Evolutionary conservation across 23 red algal species (phyloP).

Genomic region (Gracilaria gracilis): DNA sequence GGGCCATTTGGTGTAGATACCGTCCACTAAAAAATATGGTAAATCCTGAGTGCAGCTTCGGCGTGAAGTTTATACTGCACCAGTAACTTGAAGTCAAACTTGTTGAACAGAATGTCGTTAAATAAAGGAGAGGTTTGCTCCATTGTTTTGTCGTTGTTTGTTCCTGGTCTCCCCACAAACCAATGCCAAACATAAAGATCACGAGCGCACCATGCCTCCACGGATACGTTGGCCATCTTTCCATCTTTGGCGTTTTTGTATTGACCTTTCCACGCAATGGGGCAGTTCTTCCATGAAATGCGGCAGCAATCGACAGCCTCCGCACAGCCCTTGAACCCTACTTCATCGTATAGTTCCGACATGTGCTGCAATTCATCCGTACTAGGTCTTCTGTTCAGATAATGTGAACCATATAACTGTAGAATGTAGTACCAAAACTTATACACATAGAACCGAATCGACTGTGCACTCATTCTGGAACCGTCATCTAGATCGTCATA

Average conservation of each 20-base stretch:
- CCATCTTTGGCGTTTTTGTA: constrained; percentile 27
- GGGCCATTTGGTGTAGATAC: constrained; percentile 35
- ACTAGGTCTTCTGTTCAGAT: background rate
- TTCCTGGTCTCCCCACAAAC: constrained; percentile 11
- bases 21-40: constrained; percentile 17
- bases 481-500: constrained; percentile 49
- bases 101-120: too few species aligned
- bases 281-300: constrained; percentile 57
- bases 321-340: background rate
- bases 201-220: constrained; percentile 42
- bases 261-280: constrained; percentile 49
- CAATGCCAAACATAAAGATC: constrained; percentile 59
- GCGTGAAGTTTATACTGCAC: background rate
- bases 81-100: too few species aligned
- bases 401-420: constrained; percentile 12
- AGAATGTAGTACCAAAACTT: constrained; percentile 5
- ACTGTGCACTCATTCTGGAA: constrained; percentile 33
- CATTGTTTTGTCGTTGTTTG: constrained; percentile 29
- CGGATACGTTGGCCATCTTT: constrained; percentile 26
- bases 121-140: background rate
- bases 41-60: background rate
- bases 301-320: constrained; percentile 31
- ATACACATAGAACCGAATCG: constrained; percentile 12
- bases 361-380: constrained; percentile 4
- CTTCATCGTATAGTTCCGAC: background rate